These are phyloP conservation scores for Phyllosticta citriasiana DNA, from an alignment of 2,329 filamentous ascomycete genomes.

Conservation along the genomic window DNA sequence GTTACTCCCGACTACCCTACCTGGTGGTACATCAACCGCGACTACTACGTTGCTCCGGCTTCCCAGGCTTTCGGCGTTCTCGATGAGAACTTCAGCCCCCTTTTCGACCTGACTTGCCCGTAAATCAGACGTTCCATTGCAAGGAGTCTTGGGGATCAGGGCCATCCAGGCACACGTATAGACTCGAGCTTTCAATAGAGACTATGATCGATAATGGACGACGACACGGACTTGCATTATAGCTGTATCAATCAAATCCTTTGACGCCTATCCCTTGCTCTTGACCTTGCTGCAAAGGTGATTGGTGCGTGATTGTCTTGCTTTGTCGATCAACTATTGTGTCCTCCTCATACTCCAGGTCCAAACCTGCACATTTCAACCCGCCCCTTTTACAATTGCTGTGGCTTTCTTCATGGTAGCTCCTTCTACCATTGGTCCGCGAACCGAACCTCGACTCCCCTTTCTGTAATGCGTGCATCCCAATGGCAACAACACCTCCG, in stretches of 20 bases:
- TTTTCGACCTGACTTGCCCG: slow-evolving; percentile 10
- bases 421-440: too few relatives aligned
- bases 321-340: too few relatives aligned
- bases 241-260: slow-evolving; percentile 14
- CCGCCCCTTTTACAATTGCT: too few relatives aligned
- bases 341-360: too few relatives aligned
- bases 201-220: not conserved
- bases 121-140: not conserved
- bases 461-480: too few relatives aligned
- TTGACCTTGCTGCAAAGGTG: slow-evolving; percentile 2
- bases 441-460: too few relatives aligned
- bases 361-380: too few relatives aligned
- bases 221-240: not conserved
- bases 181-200: not conserved
- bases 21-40: slow-evolving; percentile 13
- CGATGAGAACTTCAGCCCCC: slow-evolving; percentile 10
- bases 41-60: slow-evolving; percentile 8
- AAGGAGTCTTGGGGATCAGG: not conserved
- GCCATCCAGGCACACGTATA: not conserved
- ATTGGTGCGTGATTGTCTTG: too few relatives aligned
- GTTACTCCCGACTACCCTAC: slow-evolving; percentile 9
- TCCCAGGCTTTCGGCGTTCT: slow-evolving; percentile 11
- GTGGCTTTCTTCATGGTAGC: too few relatives aligned
- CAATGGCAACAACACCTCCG: too few relatives aligned
- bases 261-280: slow-evolving; percentile 28